Percentiles rank a stretch among this genome's conserved stretches.
Evolutionary conservation across 176 grass and related monocot genomes (phyloP).

Genomic region (Bolboschoenus planiculmis): DNA sequence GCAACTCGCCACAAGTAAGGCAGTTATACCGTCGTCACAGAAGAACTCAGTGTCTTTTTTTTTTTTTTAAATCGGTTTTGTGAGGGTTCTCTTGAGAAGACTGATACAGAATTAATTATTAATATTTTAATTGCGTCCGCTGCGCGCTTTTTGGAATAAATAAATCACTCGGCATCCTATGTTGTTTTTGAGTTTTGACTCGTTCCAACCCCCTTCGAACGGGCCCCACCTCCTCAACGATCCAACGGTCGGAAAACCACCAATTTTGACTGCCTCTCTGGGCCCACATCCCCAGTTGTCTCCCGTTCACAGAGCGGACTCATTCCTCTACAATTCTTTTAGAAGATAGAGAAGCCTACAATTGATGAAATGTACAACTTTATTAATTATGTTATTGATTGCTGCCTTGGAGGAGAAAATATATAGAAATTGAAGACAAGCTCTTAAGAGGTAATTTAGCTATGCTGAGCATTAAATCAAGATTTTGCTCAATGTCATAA

Average conservation of each 20-base stretch:
- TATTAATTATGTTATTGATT: not conserved
- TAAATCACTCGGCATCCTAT: not conserved
- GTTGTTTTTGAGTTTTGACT: constrained; percentile 1
- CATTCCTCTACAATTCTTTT: not conserved
- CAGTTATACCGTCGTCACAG: not conserved
- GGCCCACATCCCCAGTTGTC: not conserved
- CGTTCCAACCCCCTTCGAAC: not conserved
- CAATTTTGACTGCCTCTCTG: not conserved
- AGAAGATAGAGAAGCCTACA: not conserved
- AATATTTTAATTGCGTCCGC: not conserved
- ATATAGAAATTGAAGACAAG: not conserved
- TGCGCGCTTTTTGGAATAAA: not conserved
- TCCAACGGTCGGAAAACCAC: not conserved
- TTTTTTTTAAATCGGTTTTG: not conserved
- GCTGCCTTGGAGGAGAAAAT: not conserved
- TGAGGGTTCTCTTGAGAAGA: not conserved
- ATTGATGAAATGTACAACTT: not conserved
- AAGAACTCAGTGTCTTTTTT: not conserved
- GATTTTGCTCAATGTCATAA: not conserved
- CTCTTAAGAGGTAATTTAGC: not conserved
- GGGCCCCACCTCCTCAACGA: not conserved
- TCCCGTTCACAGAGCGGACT: not conserved
- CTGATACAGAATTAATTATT: not conserved
- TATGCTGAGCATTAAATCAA: too few species aligned
- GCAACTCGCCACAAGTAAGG: not conserved